These are phyloP conservation scores for Myxozyma lipomycoides DNA, from an alignment of 805 yeast genomes.

Conservation along the genomic window DNA sequence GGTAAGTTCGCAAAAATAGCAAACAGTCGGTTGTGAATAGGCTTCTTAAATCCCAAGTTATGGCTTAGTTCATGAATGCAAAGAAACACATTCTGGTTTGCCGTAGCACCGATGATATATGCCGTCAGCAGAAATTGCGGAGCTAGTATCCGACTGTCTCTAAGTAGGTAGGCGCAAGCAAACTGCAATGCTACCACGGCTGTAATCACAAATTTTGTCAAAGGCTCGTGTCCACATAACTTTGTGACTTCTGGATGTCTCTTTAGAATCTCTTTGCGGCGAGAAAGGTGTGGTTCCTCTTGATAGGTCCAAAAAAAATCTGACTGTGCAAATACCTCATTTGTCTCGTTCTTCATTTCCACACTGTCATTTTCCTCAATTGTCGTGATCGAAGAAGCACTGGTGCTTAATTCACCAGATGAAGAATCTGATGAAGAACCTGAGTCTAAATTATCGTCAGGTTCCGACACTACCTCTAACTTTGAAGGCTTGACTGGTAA, in stretches of 20 bases:
- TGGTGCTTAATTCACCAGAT: neutral
- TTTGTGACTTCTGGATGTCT: slow-evolving; percentile 73
- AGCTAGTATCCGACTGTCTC: slow-evolving; percentile 51
- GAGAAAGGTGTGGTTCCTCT: slow-evolving; percentile 71
- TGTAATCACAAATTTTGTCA: slow-evolving; percentile 69
- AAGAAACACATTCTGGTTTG: slow-evolving; percentile 76
- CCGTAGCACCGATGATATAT: slow-evolving; percentile 79
- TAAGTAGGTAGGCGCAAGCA: slow-evolving; percentile 55
- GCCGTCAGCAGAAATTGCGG: slow-evolving; percentile 59
- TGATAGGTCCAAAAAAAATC: slow-evolving; percentile 83
- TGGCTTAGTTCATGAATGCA: slow-evolving; percentile 88
- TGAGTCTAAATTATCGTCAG: neutral
- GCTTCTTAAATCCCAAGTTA: slow-evolving; percentile 75
- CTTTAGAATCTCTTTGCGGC: slow-evolving; percentile 69
- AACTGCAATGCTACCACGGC: slow-evolving; percentile 69
- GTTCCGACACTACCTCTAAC: neutral
- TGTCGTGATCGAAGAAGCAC: slow-evolving; percentile 4
- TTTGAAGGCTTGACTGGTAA: slow-evolving; percentile 16
- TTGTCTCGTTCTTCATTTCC: neutral
- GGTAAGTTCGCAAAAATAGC: slow-evolving; percentile 77
- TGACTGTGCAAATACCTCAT: neutral
- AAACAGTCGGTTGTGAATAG: slow-evolving; percentile 70
- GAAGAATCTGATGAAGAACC: neutral
- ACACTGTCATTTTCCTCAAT: slow-evolving; percentile 2
- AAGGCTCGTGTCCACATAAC: slow-evolving; percentile 80